Evolutionary conservation across 208 protist species (phyloP), one percentile per base, ranked within the genome.

Genomic region (Leishmania mexicana): DNA sequence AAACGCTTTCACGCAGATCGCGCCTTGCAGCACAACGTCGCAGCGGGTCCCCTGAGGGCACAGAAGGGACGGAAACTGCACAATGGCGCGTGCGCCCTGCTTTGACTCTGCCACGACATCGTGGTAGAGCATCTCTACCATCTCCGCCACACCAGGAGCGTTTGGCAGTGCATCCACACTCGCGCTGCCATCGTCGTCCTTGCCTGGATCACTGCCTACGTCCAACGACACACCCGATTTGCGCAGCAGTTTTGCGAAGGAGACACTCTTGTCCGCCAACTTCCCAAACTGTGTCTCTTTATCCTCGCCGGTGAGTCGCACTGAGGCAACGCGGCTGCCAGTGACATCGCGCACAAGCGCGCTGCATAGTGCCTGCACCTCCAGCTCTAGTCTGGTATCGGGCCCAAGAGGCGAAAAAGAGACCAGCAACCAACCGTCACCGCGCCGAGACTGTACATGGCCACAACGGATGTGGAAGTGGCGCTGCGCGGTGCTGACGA

Each of bases 111-210:
- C 78, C 15, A 91, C 88, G 8, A 96, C 91, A 68, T 98, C 95
- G 10, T 72, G 78, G 86, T 98, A 98, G 40, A 98, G 90, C 88
- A 95, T 87, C 81, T 96, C 92, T 71, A 98, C 72, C 95, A 98
- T 96, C 42, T 82, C 60, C 47, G 80, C 65, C 38, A 96, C 87
- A 21, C 88, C 81, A 40, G 81, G 85, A 1, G 75, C 57, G 70
- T 88, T 83, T 6, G 94, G 89, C 53, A 95, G 74, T 13, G 57
- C 70, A 31, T 93, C 84, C 49, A 93, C 76, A 8, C 31, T 42
- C 8, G 35, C 47, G 35, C 40, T 81, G 60, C 54, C 17, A 19
- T 67, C 76, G n/a, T 58, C 79, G 1, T 62, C 73, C 53, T 42
- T 76, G 15, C 28, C 21, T 4, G 73, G 5, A 11, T 42, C 73